phyloP scores from a whole-genome alignment of 148 eudicot species.

The Rhododendron griersonianum region DNA sequence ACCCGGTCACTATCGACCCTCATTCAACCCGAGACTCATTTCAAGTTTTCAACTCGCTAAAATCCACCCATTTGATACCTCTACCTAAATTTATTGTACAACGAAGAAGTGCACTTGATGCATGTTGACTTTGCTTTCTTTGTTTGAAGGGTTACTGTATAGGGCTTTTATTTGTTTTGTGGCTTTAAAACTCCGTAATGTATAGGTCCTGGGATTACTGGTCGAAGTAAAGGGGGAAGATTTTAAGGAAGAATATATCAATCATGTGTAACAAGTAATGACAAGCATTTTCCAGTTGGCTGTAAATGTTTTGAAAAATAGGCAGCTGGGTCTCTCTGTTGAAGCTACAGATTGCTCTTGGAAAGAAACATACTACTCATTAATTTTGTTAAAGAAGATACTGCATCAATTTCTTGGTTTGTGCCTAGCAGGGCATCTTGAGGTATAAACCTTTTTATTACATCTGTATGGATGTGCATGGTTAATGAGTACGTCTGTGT shows the following conservation, averaged over 20 bases:
- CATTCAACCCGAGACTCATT: too few relatives aligned
- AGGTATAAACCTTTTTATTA: constrained; percentile 37
- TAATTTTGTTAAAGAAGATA: constrained; percentile 77
- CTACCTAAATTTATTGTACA: too few relatives aligned
- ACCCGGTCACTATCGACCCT: too few relatives aligned
- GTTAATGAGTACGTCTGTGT: too few relatives aligned
- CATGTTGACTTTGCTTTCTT: not conserved
- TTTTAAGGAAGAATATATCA: constrained; percentile 13
- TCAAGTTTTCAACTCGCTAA: too few relatives aligned
- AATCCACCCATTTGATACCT: too few relatives aligned
- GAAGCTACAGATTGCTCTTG: too few relatives aligned
- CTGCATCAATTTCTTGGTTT: constrained; percentile 47
- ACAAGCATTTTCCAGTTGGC: too few relatives aligned
- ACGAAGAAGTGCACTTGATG: too few relatives aligned
- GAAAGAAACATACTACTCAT: constrained; percentile 71
- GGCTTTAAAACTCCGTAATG: not conserved
- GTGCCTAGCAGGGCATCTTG: constrained; percentile 43
- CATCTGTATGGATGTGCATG: not conserved
- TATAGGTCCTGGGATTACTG: constrained; percentile 75
- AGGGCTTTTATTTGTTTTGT: not conserved
- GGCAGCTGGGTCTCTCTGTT: too few relatives aligned
- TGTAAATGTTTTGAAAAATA: too few relatives aligned
- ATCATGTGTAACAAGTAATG: too few relatives aligned
- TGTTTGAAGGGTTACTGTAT: not conserved
- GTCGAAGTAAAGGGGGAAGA: constrained; percentile 58